Conservation (phyloP, 176 grass and related monocot genomes). For the Juncus effusus region DNA sequence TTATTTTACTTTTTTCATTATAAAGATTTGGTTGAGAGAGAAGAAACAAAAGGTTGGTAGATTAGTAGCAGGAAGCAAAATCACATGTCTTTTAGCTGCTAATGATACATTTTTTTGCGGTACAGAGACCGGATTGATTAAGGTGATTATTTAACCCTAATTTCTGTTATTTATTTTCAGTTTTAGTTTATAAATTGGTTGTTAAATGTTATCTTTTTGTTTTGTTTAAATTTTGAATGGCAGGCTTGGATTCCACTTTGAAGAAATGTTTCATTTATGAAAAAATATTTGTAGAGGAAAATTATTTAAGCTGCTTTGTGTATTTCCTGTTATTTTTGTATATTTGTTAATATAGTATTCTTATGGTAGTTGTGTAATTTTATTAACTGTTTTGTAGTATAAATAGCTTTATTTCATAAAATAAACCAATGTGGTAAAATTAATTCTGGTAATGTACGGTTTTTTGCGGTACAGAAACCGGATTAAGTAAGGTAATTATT, state of each 20-base stretch:
- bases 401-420: too few species aligned
- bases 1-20: constrained; percentile 29
- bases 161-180: background rate
- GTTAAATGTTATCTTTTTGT: background rate
- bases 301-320: too few species aligned
- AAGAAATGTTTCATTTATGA: background rate
- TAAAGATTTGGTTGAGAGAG: constrained; percentile 93
- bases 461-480: constrained; percentile 79
- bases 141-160: constrained; percentile 44
- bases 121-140: constrained; percentile 69
- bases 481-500: constrained; percentile 66
- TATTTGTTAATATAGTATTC: too few species aligned
- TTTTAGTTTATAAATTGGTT: constrained; percentile 1
- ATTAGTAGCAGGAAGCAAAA: constrained; percentile 80
- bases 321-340: too few species aligned
- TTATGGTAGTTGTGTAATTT: too few species aligned
- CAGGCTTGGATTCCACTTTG: constrained; percentile 49
- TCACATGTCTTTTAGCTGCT: constrained; percentile 67
- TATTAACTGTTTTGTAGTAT: too few species aligned
- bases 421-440: too few species aligned
- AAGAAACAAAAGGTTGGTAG: constrained; percentile 81
- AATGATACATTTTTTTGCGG: constrained; percentile 87
- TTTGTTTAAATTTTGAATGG: constrained; percentile 7
- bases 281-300: too few species aligned
- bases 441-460: constrained; percentile 56